Conservation (phyloP, 768 basidiomycete species). For the Cystofilobasidium bisporidii region DNA sequence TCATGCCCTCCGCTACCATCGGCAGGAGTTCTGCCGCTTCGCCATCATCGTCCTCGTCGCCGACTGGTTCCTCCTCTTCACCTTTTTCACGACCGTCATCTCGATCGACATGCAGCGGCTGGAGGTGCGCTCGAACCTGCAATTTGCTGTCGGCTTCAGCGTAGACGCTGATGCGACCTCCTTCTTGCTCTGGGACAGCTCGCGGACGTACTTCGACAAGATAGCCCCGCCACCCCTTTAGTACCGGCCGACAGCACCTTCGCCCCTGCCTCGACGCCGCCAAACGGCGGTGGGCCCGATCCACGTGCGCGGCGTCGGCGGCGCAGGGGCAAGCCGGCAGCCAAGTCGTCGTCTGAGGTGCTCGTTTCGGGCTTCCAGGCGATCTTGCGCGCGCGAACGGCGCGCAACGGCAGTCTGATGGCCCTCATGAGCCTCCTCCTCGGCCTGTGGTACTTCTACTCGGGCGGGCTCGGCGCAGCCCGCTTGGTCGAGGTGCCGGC, state of each 20-base stretch:
- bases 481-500: neutral
- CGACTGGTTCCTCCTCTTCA: constrained; percentile 91
- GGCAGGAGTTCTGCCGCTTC: constrained; percentile 86
- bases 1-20: neutral
- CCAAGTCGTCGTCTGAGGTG: constrained; percentile 21
- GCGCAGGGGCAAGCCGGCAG: neutral
- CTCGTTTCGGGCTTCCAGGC: constrained; percentile 29
- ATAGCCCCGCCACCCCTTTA: constrained; percentile 37
- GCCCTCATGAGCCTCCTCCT: constrained; percentile 11
- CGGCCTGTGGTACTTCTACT: constrained; percentile 25
- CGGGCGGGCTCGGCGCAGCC: neutral
- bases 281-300: neutral
- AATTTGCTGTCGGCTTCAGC: no score
- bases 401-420: constrained; percentile 36
- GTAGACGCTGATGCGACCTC: no score
- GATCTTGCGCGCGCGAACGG: constrained; percentile 30
- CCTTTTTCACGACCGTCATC: constrained; percentile 42
- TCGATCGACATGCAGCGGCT: constrained; percentile 92
- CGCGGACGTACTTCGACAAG: constrained; percentile 73
- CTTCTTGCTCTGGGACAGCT: constrained; percentile 46
- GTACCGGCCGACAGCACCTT: constrained; percentile 22
- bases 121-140: no score
- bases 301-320: constrained; percentile 1
- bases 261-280: constrained; percentile 13
- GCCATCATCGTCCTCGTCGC: constrained; percentile 88